Evolutionary conservation across 2,329 filamentous ascomycete genomes (phyloP), one percentile per base, ranked within the genome.

Genomic region (Blastomyces silverae): DNA sequence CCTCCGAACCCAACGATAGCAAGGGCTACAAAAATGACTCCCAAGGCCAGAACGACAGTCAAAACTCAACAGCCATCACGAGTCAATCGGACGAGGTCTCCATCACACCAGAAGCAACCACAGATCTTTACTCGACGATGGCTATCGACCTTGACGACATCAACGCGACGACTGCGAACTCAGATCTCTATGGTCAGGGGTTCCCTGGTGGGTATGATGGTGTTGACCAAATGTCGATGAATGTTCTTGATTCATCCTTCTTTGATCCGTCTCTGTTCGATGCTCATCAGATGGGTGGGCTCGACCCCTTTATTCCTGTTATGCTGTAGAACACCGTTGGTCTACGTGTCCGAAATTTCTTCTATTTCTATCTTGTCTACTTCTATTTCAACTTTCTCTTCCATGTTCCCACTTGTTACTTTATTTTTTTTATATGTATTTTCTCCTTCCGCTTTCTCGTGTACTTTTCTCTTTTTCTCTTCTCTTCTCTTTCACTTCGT

Each of bases 221-320:
- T 42, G 73, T 72, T 63, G 64, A 70, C 50, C 57, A 69, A 48
- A 62, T 71, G 20, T 67, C 69, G 7, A 68, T 71, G 64, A 74
- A 75, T 68, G 70, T 69, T 64, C 64, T 77, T 56, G 73, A 74
- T 66, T 62, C 72, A 48, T 73, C 76, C 44, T 71, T 58, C 64
- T 69, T 74, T 44, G 72, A 74, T 67, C 67, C 67, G 34, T 70
- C 73, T 7, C 74, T 74, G 48, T 39, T 65, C 50, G 65, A 65
- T 61, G 53, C 63, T 61, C 66, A 77, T 67, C 68, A 73, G 48
- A 63, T 74, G 50, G 68, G 70, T 63, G 76, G 75, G 66, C 68
- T 75, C 64, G 74, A 75, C 66, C 72, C 73, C 65, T 77, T 74
- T 72, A 71, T 73, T 68, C 71, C 69, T 74, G 72, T 77, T 69